phyloP scores from a whole-genome alignment of 1,284 basidiomycete species.

The Moesziomyces aphidis region DNA sequence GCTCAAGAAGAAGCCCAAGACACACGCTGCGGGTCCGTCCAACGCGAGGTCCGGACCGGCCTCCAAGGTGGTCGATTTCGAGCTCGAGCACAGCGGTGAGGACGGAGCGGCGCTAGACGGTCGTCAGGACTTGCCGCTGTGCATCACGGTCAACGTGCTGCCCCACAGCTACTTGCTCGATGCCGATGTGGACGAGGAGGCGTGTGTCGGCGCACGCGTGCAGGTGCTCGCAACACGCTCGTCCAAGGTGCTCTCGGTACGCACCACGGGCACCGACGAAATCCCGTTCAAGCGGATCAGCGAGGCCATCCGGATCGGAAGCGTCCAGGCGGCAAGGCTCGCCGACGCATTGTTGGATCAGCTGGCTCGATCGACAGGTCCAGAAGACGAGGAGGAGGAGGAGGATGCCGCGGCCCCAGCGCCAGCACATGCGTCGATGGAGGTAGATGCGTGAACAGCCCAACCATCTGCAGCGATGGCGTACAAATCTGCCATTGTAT shows the following conservation, averaged over 20 bases:
- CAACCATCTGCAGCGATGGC: too few species aligned
- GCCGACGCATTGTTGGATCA: slow-evolving; percentile 34
- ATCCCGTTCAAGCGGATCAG: slow-evolving; percentile 43
- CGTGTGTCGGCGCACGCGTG: slow-evolving; percentile 42
- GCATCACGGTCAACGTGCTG: slow-evolving; percentile 58
- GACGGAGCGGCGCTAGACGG: slow-evolving; percentile 48
- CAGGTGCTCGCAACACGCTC: slow-evolving; percentile 50
- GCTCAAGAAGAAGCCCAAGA: slow-evolving; percentile 48
- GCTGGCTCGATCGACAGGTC: slow-evolving; percentile 13
- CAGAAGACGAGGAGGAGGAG: slow-evolving; percentile 13
- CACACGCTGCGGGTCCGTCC: slow-evolving; percentile 4
- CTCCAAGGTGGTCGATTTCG: slow-evolving; percentile 57
- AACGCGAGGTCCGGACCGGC: slow-evolving; percentile 6
- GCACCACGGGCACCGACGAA: slow-evolving; percentile 36
- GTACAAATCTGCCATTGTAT: too few species aligned
- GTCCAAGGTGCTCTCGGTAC: slow-evolving; percentile 42
- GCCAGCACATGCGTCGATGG: slow-evolving; percentile 13
- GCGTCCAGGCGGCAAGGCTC: slow-evolving; percentile 38
- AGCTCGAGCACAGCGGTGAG: slow-evolving; percentile 54
- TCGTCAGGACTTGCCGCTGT: slow-evolving; percentile 55
- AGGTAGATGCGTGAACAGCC: slow-evolving; percentile 12
- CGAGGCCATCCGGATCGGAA: slow-evolving; percentile 40
- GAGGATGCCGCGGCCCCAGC: background rate
- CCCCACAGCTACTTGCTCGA: slow-evolving; percentile 55
- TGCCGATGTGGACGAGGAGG: slow-evolving; percentile 57